Percentiles rank a stretch among this genome's conserved stretches.
phyloP scores from a whole-genome alignment of 352 stramenopile genomes.

The Labyrinthula sp. region DNA sequence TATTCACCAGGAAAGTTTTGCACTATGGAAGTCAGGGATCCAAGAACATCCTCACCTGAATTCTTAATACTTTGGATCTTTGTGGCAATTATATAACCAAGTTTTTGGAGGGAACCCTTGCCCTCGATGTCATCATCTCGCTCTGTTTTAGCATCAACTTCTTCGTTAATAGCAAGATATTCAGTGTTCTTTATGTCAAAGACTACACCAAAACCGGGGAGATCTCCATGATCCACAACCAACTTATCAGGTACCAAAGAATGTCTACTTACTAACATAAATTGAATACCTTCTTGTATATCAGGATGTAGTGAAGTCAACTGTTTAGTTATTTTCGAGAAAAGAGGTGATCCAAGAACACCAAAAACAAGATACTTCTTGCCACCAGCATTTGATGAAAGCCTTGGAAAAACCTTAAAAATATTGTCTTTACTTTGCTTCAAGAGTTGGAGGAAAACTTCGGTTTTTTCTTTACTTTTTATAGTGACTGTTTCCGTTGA shows the following conservation, averaged over 20 bases:
- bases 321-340: no score
- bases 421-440: no score
- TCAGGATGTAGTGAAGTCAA: no score
- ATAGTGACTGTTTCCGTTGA: no score
- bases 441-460: no score
- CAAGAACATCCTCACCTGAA: slow-evolving; percentile 29
- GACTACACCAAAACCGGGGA: slow-evolving; percentile 68
- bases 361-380: no score
- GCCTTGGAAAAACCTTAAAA: no score
- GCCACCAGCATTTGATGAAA: no score
- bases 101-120: background rate
- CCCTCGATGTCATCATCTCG: slow-evolving; percentile 23
- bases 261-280: background rate
- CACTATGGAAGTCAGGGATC: slow-evolving; percentile 34
- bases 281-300: no score
- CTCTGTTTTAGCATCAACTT: slow-evolving; percentile 1
- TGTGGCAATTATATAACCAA: slow-evolving; percentile 25
- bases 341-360: no score
- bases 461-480: no score
- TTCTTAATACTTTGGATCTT: slow-evolving; percentile 23
- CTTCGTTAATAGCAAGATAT: slow-evolving; percentile 81
- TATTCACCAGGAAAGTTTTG: background rate
- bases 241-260: background rate
- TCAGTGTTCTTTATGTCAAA: slow-evolving; percentile 90
- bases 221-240: no score